These are phyloP conservation scores for Penicillium sp. DNA, from an alignment of 2,329 filamentous ascomycete species.

Conservation along the genomic window DNA sequence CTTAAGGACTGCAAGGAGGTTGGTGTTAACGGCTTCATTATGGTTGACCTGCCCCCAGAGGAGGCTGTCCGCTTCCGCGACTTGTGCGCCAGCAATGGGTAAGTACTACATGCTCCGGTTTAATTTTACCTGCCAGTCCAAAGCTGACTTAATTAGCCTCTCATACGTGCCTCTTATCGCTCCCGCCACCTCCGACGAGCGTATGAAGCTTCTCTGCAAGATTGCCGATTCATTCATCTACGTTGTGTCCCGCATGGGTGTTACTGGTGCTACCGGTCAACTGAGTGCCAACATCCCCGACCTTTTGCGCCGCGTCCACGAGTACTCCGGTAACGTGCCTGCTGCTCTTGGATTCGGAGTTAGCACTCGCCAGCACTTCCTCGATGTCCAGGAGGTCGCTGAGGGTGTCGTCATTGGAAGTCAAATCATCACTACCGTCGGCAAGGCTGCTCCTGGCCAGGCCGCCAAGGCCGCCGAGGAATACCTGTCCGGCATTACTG, in stretches of 20 bases:
- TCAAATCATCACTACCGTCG: conserved; percentile 84
- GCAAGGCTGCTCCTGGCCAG: conserved; percentile 66
- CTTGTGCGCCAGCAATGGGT: conserved; percentile 36
- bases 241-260: conserved; percentile 94
- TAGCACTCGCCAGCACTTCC: conserved; percentile 91
- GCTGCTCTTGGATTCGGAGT: conserved; percentile 95
- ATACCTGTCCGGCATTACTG: conserved; percentile 76
- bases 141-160: conserved; percentile 53
- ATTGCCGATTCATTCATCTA: conserved; percentile 99
- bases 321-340: conserved; percentile 86
- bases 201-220: conserved; percentile 94
- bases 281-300: conserved; percentile 80
- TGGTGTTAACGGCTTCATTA: conserved; percentile 93
- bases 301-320: conserved; percentile 81
- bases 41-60: conserved; percentile 93
- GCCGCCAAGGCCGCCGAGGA: conserved; percentile 75
- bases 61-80: conserved; percentile 75
- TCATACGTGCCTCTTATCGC: conserved; percentile 98
- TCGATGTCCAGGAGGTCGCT: conserved; percentile 77
- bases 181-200: conserved; percentile 84
- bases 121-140: neutral
- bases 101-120: conserved; percentile 11
- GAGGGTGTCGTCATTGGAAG: conserved; percentile 97
- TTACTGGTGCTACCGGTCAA: conserved; percentile 84
- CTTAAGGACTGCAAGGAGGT: conserved; percentile 80